phyloP scores from a whole-genome alignment of 2,329 filamentous ascomycete species.

The Hypoxylon rubiginosum region DNA sequence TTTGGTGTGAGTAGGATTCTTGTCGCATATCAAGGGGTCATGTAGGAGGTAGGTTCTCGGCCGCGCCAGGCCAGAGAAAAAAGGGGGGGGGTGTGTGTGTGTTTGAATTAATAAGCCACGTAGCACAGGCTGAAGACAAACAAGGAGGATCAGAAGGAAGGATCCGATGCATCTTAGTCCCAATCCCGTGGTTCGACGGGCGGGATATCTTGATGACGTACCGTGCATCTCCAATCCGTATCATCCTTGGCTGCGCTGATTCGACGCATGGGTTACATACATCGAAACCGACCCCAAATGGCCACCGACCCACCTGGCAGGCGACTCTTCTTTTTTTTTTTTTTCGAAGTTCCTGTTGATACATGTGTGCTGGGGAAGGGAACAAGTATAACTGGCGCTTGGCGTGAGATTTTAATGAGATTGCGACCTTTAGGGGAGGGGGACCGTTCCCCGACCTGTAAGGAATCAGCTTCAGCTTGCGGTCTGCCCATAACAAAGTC shows the following conservation, averaged over 20 bases:
- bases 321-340: too few relatives aligned
- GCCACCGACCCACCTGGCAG: not conserved
- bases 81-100: too few relatives aligned
- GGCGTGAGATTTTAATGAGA: slow-evolving; percentile 29
- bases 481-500: slow-evolving; percentile 22
- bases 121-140: not conserved
- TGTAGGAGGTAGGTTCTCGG: too few relatives aligned
- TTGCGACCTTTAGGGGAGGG: slow-evolving; percentile 15
- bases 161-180: not conserved
- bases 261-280: slow-evolving; percentile 1
- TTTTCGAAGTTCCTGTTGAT: not conserved
- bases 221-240: slow-evolving; percentile 21
- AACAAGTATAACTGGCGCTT: slow-evolving; percentile 5
- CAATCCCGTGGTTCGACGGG: slow-evolving; percentile 17
- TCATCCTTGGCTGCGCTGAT: slow-evolving; percentile 4
- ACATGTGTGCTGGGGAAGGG: not conserved
- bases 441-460: slow-evolving; percentile 24
- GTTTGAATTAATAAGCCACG: slow-evolving; percentile 16
- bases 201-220: slow-evolving; percentile 20
- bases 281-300: not conserved
- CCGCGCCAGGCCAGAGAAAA: too few relatives aligned
- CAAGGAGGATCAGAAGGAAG: too few relatives aligned
- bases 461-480: not conserved
- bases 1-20: too few relatives aligned
- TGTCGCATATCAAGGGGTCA: too few relatives aligned